phyloP scores from a whole-genome alignment of 495 filamentous ascomycete genomes.

The Penicillium nucicola region DNA sequence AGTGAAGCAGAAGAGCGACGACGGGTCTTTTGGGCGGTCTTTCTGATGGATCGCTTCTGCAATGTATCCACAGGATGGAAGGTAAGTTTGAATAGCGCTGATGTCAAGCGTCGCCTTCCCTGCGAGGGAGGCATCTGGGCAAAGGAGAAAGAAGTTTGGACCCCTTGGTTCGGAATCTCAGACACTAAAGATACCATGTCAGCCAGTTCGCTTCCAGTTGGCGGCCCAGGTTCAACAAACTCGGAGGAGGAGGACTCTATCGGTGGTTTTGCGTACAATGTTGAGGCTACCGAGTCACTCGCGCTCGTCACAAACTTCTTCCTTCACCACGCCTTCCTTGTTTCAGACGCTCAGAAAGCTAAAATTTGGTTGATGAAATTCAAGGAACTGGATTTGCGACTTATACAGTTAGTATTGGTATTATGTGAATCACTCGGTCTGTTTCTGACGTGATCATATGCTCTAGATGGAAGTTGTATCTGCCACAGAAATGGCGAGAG shows the following conservation, averaged over 20 bases:
- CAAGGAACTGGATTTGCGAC: too few species aligned
- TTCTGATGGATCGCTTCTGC: slow-evolving; percentile 29
- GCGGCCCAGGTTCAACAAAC: background rate
- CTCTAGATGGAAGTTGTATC: background rate
- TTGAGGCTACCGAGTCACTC: slow-evolving; percentile 21
- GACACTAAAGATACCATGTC: background rate
- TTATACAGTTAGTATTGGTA: too few species aligned
- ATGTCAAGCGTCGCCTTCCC: slow-evolving; percentile 39
- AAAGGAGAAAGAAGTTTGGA: slow-evolving; percentile 11
- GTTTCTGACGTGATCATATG: too few species aligned
- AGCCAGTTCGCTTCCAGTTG: background rate
- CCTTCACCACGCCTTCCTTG: slow-evolving; percentile 11
- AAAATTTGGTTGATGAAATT: slow-evolving; percentile 12
- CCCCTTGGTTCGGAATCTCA: slow-evolving; percentile 24
- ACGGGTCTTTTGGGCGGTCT: slow-evolving; percentile 25
- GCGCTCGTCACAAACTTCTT: slow-evolving; percentile 17
- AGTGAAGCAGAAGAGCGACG: slow-evolving; percentile 22
- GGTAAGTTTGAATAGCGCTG: slow-evolving; percentile 22
- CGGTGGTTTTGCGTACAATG: slow-evolving; percentile 15
- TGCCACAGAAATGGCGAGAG: slow-evolving; percentile 19
- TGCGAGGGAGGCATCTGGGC: slow-evolving; percentile 27
- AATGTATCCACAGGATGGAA: slow-evolving; percentile 26
- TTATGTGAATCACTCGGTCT: too few species aligned
- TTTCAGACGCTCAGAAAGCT: slow-evolving; percentile 7
- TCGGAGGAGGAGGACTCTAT: slow-evolving; percentile 7